Evolutionary conservation across 371 early-diverging fungal genomes (phyloP).

Genomic region (Syncephalis plumigaleata): DNA sequence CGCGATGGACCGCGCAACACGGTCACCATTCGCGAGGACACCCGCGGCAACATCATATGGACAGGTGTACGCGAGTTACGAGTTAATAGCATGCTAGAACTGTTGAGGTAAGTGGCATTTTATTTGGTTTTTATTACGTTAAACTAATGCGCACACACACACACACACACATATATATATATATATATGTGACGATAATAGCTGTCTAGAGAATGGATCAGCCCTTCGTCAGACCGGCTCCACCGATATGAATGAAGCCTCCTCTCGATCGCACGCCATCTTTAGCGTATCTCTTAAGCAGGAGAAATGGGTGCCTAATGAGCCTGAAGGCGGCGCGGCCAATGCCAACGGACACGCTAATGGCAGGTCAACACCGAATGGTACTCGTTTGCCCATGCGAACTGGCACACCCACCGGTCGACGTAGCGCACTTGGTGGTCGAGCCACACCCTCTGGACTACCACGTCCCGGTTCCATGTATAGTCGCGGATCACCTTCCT

Average conservation of each 20-base stretch:
- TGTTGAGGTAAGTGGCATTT: slow-evolving; percentile 48
- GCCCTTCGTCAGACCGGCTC: slow-evolving; percentile 77
- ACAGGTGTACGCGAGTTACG: slow-evolving; percentile 72
- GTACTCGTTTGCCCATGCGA: slow-evolving; percentile 8
- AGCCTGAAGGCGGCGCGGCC: no score
- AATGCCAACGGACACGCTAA: no score
- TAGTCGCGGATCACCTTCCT: neutral
- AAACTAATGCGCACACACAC: no score
- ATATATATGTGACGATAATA: slow-evolving; percentile 7
- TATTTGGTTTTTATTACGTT: neutral
- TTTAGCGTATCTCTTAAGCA: slow-evolving; percentile 83
- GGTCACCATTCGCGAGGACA: slow-evolving; percentile 80
- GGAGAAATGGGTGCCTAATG: slow-evolving; percentile 24
- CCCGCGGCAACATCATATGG: slow-evolving; percentile 78
- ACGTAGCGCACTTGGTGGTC: slow-evolving; percentile 1
- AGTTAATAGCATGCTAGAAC: slow-evolving; percentile 55
- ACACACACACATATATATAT: no score
- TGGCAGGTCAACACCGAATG: no score
- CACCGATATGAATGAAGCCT: slow-evolving; percentile 94
- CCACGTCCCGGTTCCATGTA: neutral
- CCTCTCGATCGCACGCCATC: slow-evolving; percentile 96
- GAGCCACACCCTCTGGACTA: slow-evolving; percentile 1
- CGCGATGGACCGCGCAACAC: slow-evolving; percentile 37
- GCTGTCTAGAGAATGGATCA: slow-evolving; percentile 57
- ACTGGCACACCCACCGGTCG: neutral